Evolutionary conservation across 306 rosid species (phyloP).

Genomic region (Quercus ilex): DNA sequence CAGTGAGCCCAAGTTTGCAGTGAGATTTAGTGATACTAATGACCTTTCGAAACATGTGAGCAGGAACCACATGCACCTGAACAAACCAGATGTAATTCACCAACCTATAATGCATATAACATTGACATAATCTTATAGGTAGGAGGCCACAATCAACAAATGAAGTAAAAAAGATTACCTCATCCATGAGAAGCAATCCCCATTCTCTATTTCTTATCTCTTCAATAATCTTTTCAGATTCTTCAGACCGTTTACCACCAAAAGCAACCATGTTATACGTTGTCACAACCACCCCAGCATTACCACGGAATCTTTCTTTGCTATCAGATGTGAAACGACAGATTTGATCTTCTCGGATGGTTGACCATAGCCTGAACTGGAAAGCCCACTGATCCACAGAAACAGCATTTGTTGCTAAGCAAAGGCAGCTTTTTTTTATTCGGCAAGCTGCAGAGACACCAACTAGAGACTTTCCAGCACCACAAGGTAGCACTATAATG

Average conservation of each 20-base stretch:
- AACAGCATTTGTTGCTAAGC: slow-evolving; percentile 97
- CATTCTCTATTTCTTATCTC: slow-evolving; percentile 96
- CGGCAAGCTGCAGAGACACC: slow-evolving; percentile 98
- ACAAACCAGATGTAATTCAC: slow-evolving; percentile 14
- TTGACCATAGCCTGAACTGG: slow-evolving; percentile 95
- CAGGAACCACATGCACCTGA: slow-evolving; percentile 91
- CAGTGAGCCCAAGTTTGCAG: slow-evolving; percentile 98
- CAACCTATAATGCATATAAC: slow-evolving; percentile 23
- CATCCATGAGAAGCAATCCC: slow-evolving; percentile 97
- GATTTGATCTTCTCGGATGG: slow-evolving; percentile 87
- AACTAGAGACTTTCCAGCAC: slow-evolving; percentile 96
- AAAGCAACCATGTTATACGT: slow-evolving; percentile 97
- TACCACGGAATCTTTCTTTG: slow-evolving; percentile 94
- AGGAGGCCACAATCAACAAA: slow-evolving; percentile 3
- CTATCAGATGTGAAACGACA: slow-evolving; percentile 98
- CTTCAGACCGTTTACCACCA: slow-evolving; percentile 94
- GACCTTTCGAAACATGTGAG: slow-evolving; percentile 97
- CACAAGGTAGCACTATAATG: slow-evolving; percentile 93
- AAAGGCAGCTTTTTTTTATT: slow-evolving; percentile 89
- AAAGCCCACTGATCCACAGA: slow-evolving; percentile 99
- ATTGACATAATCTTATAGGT: slow-evolving; percentile 13
- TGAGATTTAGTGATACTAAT: slow-evolving; percentile 91
- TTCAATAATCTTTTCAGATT: slow-evolving; percentile 92
- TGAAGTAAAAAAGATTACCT: slow-evolving; percentile 39
- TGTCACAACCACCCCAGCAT: slow-evolving; percentile 94